Conservation (phyloP, 331 rosid genomes). For the Arachis monticola region DNA sequence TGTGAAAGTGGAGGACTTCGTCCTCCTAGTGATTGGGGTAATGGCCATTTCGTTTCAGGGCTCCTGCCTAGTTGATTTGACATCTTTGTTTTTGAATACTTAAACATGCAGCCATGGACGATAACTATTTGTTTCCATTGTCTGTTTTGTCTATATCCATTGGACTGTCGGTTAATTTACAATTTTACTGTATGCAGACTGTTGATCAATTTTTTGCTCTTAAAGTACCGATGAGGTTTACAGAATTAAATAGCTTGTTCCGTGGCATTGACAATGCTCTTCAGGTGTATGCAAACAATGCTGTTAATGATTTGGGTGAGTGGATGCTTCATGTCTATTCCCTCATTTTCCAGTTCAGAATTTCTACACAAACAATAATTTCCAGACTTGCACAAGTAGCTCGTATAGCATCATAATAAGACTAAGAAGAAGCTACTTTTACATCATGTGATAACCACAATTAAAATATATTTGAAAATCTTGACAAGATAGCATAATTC, state of each 20-base stretch:
- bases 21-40: not conserved
- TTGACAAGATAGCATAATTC: too few species aligned
- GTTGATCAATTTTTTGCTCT: slow-evolving; percentile 93
- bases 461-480: too few species aligned
- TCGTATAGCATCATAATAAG: too few species aligned
- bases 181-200: slow-evolving; percentile 66
- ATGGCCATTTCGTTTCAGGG: not conserved
- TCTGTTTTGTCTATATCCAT: not conserved
- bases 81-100: slow-evolving; percentile 17
- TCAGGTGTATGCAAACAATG: slow-evolving; percentile 79
- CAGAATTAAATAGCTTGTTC: slow-evolving; percentile 85
- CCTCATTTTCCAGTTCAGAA: too few species aligned
- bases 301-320: slow-evolving; percentile 80
- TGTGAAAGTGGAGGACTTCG: slow-evolving; percentile 14
- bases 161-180: slow-evolving; percentile 22
- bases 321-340: slow-evolving; percentile 23
- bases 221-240: slow-evolving; percentile 95
- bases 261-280: slow-evolving; percentile 98
- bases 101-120: slow-evolving; percentile 16
- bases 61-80: not conserved
- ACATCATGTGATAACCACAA: too few species aligned
- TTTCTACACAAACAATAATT: too few species aligned
- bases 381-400: too few species aligned
- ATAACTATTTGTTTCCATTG: not conserved
- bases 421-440: too few species aligned